A percentile compares a stretch with the other conserved stretches of the same genome.
phyloP scores from a whole-genome alignment of 179 eudicot genomes.

The Beta corolliflora region DNA sequence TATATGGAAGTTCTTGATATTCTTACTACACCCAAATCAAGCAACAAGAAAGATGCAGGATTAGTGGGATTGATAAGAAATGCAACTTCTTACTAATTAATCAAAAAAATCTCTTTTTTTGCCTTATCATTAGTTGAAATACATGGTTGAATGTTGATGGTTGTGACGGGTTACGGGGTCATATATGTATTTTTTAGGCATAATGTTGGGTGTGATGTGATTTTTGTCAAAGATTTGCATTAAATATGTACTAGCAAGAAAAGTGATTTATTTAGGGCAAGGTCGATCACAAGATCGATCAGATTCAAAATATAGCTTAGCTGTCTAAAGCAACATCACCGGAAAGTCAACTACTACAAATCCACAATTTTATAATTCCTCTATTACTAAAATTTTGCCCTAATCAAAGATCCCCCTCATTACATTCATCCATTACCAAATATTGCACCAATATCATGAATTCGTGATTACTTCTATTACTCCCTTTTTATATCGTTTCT shows the following conservation, averaged over 20 bases:
- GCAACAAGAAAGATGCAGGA: no score
- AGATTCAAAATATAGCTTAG: constrained; percentile 10
- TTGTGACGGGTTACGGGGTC: background rate
- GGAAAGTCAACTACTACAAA: constrained; percentile 23
- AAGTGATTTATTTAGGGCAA: constrained; percentile 3
- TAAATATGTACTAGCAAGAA: background rate
- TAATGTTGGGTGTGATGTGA: background rate
- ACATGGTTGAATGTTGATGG: no score
- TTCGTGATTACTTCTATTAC: background rate
- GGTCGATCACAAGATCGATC: constrained; percentile 10
- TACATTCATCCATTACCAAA: background rate
- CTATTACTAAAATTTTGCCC: background rate
- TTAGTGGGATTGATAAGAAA: no score
- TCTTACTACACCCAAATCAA: no score
- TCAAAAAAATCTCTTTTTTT: no score
- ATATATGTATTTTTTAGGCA: background rate
- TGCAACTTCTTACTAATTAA: no score
- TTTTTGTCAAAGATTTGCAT: constrained; percentile 20
- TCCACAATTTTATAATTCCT: no score
- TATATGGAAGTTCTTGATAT: no score
- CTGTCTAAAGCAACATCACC: constrained; percentile 20
- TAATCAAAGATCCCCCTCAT: background rate
- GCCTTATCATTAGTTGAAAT: no score
- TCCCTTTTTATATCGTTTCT: background rate
- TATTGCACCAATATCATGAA: background rate